These are phyloP conservation scores for Ilyonectria robusta DNA, from an alignment of 2,329 filamentous ascomycete species.

Conservation along the genomic window DNA sequence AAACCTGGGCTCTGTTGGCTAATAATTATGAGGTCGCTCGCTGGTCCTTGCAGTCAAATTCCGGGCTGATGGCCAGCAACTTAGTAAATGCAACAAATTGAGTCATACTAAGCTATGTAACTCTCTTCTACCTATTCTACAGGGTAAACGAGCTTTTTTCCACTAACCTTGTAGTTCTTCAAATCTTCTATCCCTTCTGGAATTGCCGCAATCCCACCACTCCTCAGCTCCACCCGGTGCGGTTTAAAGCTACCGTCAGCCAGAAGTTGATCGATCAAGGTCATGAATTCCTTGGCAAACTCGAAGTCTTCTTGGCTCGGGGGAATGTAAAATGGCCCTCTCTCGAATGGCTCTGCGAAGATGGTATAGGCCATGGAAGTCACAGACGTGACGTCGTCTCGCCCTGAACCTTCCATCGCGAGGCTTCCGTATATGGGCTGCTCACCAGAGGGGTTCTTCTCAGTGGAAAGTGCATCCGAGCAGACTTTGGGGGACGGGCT, in stretches of 20 bases:
- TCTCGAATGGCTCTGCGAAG: conserved; percentile 50
- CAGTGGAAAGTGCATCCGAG: conserved; percentile 2
- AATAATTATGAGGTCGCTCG: too few relatives aligned
- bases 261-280: conserved; percentile 51
- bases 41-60: too few relatives aligned
- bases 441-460: conserved; percentile 37
- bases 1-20: too few relatives aligned
- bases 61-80: too few relatives aligned
- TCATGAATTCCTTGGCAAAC: conserved; percentile 50
- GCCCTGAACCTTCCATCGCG: neutral
- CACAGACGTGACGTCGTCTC: neutral
- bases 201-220: conserved; percentile 52
- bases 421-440: conserved; percentile 2
- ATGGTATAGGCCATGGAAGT: conserved; percentile 55
- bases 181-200: conserved; percentile 52
- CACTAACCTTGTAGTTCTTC: conserved; percentile 54
- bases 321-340: conserved; percentile 33
- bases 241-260: conserved; percentile 53
- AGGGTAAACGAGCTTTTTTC: conserved; percentile 59
- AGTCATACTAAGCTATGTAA: neutral
- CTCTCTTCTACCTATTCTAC: conserved; percentile 28
- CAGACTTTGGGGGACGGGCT: neutral
- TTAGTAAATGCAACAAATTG: too few relatives aligned
- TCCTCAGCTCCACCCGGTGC: conserved; percentile 48
- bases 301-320: conserved; percentile 48